A percentile compares a stretch with the other conserved stretches of the same genome.
phyloP scores from a whole-genome alignment of 2,329 filamentous ascomycete species.

The Diaporthe citri region DNA sequence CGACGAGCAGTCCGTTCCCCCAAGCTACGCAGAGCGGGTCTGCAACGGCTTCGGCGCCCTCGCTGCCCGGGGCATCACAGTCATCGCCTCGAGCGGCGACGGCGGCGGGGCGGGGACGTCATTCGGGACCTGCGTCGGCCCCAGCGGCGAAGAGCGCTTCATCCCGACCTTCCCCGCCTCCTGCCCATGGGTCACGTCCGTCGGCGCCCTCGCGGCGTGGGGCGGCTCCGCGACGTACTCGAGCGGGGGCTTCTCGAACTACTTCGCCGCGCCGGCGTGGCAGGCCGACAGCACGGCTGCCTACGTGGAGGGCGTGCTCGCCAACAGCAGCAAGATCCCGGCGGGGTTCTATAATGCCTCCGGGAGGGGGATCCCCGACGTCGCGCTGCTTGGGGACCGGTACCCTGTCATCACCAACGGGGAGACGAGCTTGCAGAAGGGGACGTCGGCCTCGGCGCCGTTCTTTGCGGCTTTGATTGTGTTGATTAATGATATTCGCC shows the following conservation, averaged over 20 bases:
- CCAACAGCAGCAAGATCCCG: constrained; percentile 49
- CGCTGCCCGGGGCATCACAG: constrained; percentile 65
- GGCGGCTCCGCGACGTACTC: constrained; percentile 57
- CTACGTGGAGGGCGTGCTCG: constrained; percentile 55
- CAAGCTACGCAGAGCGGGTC: constrained; percentile 64
- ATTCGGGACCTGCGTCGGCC: constrained; percentile 45
- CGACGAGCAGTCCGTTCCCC: constrained; percentile 73
- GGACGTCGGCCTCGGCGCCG: constrained; percentile 69
- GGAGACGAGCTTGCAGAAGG: constrained; percentile 43
- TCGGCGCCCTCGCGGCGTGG: constrained; percentile 63
- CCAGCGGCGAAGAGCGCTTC: constrained; percentile 54
- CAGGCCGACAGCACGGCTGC: constrained; percentile 55
- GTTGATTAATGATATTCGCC: constrained; percentile 73
- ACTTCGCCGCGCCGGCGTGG: constrained; percentile 60
- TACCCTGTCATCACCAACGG: constrained; percentile 45
- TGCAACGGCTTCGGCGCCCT: constrained; percentile 73
- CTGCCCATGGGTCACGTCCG: constrained; percentile 64
- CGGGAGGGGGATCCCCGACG: constrained; percentile 48
- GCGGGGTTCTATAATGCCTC: constrained; percentile 22
- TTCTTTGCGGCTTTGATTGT: constrained; percentile 73
- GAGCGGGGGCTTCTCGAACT: constrained; percentile 64
- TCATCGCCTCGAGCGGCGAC: constrained; percentile 65
- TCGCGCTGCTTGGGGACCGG: constrained; percentile 50
- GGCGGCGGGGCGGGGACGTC: constrained; percentile 57
- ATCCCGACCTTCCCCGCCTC: constrained; percentile 60